A percentile compares a stretch with the other conserved stretches of the same genome.
Conservation (phyloP, 169 alveolate genomes). For the Plasmodium coatneyi region DNA sequence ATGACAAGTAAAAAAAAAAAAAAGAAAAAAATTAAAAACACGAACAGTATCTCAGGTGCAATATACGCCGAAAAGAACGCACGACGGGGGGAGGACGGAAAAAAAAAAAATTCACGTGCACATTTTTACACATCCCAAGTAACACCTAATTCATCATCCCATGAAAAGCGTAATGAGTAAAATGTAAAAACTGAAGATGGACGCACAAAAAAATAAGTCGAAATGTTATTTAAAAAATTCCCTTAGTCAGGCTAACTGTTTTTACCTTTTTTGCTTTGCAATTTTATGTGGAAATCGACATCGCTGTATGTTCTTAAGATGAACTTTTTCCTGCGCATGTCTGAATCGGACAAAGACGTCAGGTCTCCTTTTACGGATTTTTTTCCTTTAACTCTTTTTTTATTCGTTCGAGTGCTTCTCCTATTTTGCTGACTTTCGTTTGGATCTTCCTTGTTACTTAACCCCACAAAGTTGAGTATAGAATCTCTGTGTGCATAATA, state of each 20-base stretch:
- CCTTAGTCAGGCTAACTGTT: background rate
- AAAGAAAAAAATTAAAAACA: background rate
- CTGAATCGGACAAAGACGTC: conserved; percentile 56
- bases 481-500: conserved; percentile 64
- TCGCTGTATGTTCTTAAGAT: conserved; percentile 75
- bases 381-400: conserved; percentile 24
- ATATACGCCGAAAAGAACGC: background rate
- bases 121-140: conserved; percentile 10
- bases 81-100: background rate
- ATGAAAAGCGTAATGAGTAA: background rate
- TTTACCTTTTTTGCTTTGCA: background rate
- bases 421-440: conserved; percentile 4
- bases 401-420: background rate
- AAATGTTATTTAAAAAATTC: background rate
- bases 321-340: conserved; percentile 33
- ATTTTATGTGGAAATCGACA: conserved; percentile 37
- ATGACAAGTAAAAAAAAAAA: conserved; percentile 7
- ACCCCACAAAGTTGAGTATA: conserved; percentile 43
- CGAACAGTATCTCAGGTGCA: background rate
- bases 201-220: background rate
- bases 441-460: conserved; percentile 25
- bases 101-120: background rate
- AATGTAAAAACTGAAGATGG: background rate
- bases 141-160: background rate
- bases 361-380: conserved; percentile 9